A percentile compares a stretch with the other conserved stretches of the same genome.
phyloP scores from a whole-genome alignment of 306 rosid species.

The Lagenaria siceraria region DNA sequence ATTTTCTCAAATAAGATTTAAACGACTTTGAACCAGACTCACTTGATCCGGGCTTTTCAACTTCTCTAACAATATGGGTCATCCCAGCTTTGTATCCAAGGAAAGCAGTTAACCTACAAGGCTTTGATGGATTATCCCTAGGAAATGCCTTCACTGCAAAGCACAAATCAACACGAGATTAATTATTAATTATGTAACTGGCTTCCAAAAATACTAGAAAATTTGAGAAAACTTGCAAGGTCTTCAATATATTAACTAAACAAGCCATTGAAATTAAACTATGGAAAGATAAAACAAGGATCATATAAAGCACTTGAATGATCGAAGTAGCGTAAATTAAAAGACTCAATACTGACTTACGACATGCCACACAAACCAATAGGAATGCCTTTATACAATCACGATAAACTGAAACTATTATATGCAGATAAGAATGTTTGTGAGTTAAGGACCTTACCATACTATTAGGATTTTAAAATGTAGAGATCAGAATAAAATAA shows the following conservation, averaged over 20 bases:
- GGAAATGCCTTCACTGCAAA: conserved; percentile 75
- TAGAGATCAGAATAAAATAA: too few relatives aligned
- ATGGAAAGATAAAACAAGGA: background rate
- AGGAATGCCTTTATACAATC: too few relatives aligned
- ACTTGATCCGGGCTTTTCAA: conserved; percentile 84
- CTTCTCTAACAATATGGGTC: conserved; percentile 82
- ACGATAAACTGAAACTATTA: background rate
- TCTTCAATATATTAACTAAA: background rate
- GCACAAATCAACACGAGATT: background rate
- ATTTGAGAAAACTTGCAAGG: background rate
- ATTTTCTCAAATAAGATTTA: background rate
- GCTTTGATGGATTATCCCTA: conserved; percentile 40
- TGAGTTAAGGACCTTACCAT: too few relatives aligned
- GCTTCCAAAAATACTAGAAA: too few relatives aligned
- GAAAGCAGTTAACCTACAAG: conserved; percentile 66
- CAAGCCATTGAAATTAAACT: background rate
- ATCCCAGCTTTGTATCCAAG: conserved; percentile 76
- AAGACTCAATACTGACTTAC: background rate
- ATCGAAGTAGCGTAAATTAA: background rate
- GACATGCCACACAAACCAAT: background rate
- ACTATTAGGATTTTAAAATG: too few relatives aligned
- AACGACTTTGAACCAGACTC: conserved; percentile 8
- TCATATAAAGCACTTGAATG: background rate
- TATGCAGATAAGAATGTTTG: background rate
- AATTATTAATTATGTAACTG: too few relatives aligned